phyloP scores from a whole-genome alignment of 768 basidiomycete genomes.

The Trametes sanguinea region DNA sequence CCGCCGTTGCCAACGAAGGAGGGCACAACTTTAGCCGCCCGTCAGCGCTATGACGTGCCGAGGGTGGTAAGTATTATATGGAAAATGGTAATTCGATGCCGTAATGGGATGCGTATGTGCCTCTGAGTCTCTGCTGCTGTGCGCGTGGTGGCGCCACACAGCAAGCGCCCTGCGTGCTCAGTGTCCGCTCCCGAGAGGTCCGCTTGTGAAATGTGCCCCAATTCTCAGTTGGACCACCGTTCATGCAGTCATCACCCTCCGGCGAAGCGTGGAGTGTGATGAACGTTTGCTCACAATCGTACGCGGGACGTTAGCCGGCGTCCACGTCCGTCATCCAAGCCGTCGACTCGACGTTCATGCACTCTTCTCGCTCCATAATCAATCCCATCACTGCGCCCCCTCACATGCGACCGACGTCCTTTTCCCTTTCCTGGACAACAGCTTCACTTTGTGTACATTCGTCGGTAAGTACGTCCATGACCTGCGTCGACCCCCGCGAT shows the following conservation, averaged over 20 bases:
- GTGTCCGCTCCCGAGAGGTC: background rate
- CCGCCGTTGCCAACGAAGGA: conserved; percentile 1
- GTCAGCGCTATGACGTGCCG: conserved; percentile 2
- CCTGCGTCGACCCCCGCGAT: no score
- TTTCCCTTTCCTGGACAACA: conserved; percentile 2
- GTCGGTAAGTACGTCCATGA: background rate
- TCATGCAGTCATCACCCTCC: conserved; percentile 12
- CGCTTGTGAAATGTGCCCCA: conserved; percentile 2
- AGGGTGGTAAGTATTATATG: background rate
- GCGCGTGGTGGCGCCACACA: conserved; percentile 8
- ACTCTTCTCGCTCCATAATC: conserved; percentile 8
- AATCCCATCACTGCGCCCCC: background rate
- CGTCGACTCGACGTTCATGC: background rate
- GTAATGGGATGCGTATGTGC: conserved; percentile 1
- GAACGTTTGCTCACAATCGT: conserved; percentile 3
- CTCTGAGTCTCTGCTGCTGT: background rate
- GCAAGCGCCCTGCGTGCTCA: background rate
- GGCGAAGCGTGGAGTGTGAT: conserved; percentile 8
- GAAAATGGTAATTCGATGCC: background rate
- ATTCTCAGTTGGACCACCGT: conserved; percentile 2
- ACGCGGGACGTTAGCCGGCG: background rate
- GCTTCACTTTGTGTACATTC: background rate
- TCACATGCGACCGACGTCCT: background rate
- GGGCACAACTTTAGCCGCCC: conserved; percentile 7
- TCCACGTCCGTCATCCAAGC: background rate